Base-by-base conservation (phyloP, 352 stramenopile species). In the Phytophthora agathidicida region DNA sequence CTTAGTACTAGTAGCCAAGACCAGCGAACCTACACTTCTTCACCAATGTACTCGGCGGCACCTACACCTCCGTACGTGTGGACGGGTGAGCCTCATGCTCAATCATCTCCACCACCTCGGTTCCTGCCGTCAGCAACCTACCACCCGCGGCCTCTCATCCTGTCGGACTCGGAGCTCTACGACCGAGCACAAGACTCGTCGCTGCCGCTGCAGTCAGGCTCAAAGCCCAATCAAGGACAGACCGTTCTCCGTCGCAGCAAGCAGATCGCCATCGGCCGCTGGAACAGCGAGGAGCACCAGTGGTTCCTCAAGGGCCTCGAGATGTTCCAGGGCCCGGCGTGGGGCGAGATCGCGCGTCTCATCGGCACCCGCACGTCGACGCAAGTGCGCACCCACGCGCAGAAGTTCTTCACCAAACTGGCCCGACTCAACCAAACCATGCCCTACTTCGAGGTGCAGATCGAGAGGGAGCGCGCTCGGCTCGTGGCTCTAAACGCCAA, bases 371-470 rank as follows among this genome's bases (percentile, higher is more conserved):
- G 87, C 45, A 94, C 85, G 19, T 90, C 86, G 22, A 91, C 88
- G 9, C 87, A 96, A 53, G 85, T 93, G 49, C 85, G 87, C 10
- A 94, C 84, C 3, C 87, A 96, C 57, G 87, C 87, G 16, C 87
- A 96, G 55, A 96, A 96, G 69, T 96, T 93, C 68, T 96, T 96
- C 60, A 90, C 82, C 35, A 94, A 94, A 61, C 65, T 96, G 35
- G 83, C 82, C 30, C 73, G 80, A n/a, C 68, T 78, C 28, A 86
- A 88, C 53, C 79, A 89, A 50, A 82, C 76, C 39, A 71, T 93
- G 53, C 80, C 83, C 28, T 80, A 89, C 60, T 93, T 93, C 48
- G 83, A 89, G 49, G 68, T 42, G 49, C 78, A 93, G 69, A 93
- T 93, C 57, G 63, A 87, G 44, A 84, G 82, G 51, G 83, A 90